Percentiles rank a stretch among this genome's conserved stretches.
These are phyloP conservation scores for Papiliotrema fonsecae DNA, from an alignment of 1,284 basidiomycete species.

Conservation along the genomic window DNA sequence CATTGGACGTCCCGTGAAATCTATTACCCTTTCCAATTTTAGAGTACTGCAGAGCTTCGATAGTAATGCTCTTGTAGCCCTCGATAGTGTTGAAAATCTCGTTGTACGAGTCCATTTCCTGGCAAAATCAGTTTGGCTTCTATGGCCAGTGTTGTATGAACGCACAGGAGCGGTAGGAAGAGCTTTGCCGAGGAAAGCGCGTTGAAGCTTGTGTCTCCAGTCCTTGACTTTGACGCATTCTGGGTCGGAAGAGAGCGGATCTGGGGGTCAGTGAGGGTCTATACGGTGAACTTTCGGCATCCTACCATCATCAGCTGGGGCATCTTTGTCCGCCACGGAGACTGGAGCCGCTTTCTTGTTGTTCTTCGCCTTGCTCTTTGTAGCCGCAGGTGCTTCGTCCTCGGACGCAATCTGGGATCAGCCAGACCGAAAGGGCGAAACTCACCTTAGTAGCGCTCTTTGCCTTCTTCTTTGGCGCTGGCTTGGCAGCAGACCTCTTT, in stretches of 20 bases:
- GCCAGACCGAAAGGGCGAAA: conserved; percentile 3
- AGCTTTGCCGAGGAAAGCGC: conserved; percentile 69
- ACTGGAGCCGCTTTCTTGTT: conserved; percentile 46
- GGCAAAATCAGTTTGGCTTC: neutral
- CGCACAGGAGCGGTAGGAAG: conserved; percentile 39
- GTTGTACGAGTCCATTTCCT: conserved; percentile 77
- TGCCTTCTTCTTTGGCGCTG: conserved; percentile 53
- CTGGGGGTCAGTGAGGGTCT: conserved; percentile 14
- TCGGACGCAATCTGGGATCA: too few relatives aligned
- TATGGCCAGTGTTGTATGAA: conserved; percentile 10
- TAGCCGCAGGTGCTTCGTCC: conserved; percentile 19
- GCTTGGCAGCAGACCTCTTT: conserved; percentile 50
- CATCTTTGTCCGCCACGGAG: conserved; percentile 30
- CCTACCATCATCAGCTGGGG: conserved; percentile 35
- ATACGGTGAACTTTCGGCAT: neutral
- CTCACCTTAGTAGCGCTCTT: conserved; percentile 49
- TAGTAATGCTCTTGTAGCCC: conserved; percentile 72
- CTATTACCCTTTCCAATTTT: conserved; percentile 78
- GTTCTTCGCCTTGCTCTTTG: conserved; percentile 49
- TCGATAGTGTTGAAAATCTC: conserved; percentile 78
- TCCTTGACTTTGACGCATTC: conserved; percentile 73
- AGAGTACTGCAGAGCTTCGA: conserved; percentile 82
- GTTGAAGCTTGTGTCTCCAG: conserved; percentile 87
- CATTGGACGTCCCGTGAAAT: neutral
- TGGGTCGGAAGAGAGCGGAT: conserved; percentile 56